Percentiles rank a stretch among this genome's conserved stretches.
phyloP scores from a whole-genome alignment of 768 basidiomycete genomes.

The Lepiota subincarnata region DNA sequence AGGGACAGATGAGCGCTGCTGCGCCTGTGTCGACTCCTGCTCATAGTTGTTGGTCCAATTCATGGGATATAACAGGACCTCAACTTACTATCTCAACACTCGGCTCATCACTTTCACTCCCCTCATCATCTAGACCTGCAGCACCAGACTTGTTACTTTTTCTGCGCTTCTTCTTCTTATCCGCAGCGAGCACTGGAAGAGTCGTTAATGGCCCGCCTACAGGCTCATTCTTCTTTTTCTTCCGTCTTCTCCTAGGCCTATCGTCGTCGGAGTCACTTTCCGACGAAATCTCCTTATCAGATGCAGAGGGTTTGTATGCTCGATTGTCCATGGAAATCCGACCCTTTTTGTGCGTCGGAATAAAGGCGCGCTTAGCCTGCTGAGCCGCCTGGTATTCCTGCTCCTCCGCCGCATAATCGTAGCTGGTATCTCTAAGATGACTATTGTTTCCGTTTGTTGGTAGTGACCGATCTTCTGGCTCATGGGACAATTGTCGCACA shows the following conservation, averaged over 20 bases:
- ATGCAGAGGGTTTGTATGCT: conserved; percentile 67
- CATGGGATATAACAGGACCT: neutral
- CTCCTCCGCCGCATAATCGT: conserved; percentile 79
- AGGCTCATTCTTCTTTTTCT: conserved; percentile 51
- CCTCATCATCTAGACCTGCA: conserved; percentile 46
- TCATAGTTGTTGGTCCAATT: neutral
- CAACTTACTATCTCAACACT: conserved; percentile 31
- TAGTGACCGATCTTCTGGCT: conserved; percentile 41
- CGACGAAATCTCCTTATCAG: conserved; percentile 60
- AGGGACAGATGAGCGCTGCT: conserved; percentile 18
- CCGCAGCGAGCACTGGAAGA: conserved; percentile 64
- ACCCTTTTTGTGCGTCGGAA: conserved; percentile 41
- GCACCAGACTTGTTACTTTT: conserved; percentile 41
- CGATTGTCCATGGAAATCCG: conserved; percentile 77
- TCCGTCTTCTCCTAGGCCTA: conserved; percentile 49
- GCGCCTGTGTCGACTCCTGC: conserved; percentile 7
- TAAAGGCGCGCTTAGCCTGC: conserved; percentile 26
- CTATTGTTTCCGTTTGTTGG: conserved; percentile 20
- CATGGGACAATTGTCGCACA: conserved; percentile 57
- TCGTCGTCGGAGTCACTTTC: conserved; percentile 54
- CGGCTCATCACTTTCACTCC: conserved; percentile 42
- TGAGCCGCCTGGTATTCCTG: conserved; percentile 47
- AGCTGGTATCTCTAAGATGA: conserved; percentile 45
- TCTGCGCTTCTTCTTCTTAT: conserved; percentile 56
- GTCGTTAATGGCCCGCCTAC: conserved; percentile 56